Evolutionary conservation across 257 asterid genomes (phyloP).

Genomic region (Penstemon davidsonii): DNA sequence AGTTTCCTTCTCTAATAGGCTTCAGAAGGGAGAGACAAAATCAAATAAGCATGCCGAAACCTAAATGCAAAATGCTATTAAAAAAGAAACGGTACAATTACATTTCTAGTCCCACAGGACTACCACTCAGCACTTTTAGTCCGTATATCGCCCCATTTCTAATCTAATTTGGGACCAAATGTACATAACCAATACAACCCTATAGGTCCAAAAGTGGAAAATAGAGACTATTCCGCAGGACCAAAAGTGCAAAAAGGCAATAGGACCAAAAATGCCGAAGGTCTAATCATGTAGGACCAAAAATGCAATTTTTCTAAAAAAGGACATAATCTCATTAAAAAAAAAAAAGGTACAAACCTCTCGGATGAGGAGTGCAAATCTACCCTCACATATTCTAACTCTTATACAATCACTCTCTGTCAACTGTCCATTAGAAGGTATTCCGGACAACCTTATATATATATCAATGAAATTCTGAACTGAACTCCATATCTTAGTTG

Average conservation of each 20-base stretch:
- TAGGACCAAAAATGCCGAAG: no score
- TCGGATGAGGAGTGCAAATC: conserved; percentile 88
- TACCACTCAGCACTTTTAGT: no score
- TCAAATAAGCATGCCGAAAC: conserved; percentile 24
- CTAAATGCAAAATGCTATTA: conserved; percentile 21
- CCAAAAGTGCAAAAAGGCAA: no score
- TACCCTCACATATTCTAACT: conserved; percentile 96
- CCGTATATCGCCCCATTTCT: no score
- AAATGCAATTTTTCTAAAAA: not conserved
- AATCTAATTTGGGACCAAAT: no score
- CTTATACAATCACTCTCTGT: conserved; percentile 88
- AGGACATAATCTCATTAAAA: not conserved
- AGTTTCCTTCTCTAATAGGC: conserved; percentile 97
- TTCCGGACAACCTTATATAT: conserved; percentile 74
- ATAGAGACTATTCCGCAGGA: no score
- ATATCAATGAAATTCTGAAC: conserved; percentile 90
- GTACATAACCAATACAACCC: no score
- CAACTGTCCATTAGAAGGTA: conserved; percentile 78
- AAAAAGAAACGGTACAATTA: no score
- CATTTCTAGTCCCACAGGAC: no score
- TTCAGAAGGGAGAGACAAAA: conserved; percentile 30
- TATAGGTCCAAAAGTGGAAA: no score
- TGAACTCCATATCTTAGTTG: conserved; percentile 90
- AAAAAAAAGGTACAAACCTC: conserved; percentile 59
- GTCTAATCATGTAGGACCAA: no score